Base-by-base conservation (phyloP, 2,329 filamentous ascomycete genomes). In the Ascochyta pisi region DNA sequence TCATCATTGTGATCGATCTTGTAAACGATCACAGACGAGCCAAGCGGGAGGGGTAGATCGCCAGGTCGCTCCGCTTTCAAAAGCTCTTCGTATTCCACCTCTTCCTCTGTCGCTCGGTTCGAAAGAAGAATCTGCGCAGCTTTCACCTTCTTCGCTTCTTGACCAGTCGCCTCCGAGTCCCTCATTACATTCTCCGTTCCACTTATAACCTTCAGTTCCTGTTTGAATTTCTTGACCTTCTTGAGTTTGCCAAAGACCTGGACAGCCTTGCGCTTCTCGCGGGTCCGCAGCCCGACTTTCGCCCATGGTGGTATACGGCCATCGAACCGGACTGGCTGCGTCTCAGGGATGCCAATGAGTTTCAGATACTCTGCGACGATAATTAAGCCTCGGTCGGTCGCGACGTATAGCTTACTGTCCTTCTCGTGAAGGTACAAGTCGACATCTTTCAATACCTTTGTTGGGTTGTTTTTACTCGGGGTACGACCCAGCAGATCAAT, bases 251-350 rank as follows among this genome's bases (percentile, higher is more conserved):
- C 41, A 27, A 34, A 42, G 7, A 16, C 12, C 15, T 26, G 19
- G 10, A 22, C 24, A 8, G 48, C 37, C 9, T 22, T 53, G 7
- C 50, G 53, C 26, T 38, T 34, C 16, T 46, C 35, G n/a, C 52
- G 52, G 1, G 35, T 27, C 13, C 16, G 34, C 6, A 53, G 15
- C 1, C 50, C 43, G 5, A 31, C 33, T 33, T 56, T 61, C 9
- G 55, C 54, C 62, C 65, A 69, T 23, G 53, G 38, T 6, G 64
- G 65, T 31, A 54, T 57, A 19, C 33, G 24, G 2, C 66, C 65
- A 7, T 61, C 38, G 41, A 69, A 66, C 13, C 62, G 59, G 1
- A 66, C 50, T 19, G 57, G 56, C 26, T 60, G 61, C n/a, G 55
- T 51, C 7, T 59, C 52, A 4, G 63, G 58, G 4, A 67, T 35